Base-by-base conservation (phyloP, 495 filamentous ascomycete genomes). In the Melanomma pulvis-pyrius region DNA sequence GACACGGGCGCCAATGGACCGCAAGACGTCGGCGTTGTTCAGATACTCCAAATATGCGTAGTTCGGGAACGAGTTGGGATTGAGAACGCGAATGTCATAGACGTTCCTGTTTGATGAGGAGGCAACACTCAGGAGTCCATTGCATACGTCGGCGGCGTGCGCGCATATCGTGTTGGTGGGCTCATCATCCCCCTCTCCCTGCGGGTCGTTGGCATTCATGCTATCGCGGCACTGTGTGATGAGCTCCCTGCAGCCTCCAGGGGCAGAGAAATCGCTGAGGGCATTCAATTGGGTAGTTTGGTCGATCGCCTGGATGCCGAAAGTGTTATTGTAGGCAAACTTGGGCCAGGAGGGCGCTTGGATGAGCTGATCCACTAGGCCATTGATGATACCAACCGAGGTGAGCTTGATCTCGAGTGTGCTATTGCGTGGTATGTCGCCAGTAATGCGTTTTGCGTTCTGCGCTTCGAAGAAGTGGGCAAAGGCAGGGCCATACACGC, bases 401-500 rank as follows among this genome's bases (percentile, higher is more conserved):
- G 61, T 62, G 7, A 82, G 69, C 36, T 72, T 69, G 59, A 82
- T 78, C 1, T 77, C 76, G 1, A 81, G 65, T 2, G 78, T 79
- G 57, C 62, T 77, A 34, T 78, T 77, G 9, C 46, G 69, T 11
- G 74, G 50, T 12, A 80, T 28, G 0, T 73, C 62, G 7, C 78
- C 77, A 49, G 74, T 76, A 26, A 59, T 41, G 9, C 78, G 74
- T 47, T 68, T 62, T 29, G 70, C 28, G 58, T 82, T 82, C 64
- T 81, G 78, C 48, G 74, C 64, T 64, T 80, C 76, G 67, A 80
- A 82, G 55, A 73, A 67, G 7, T 76, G 48, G 5, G 79, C 77
- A 73, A 82, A 82, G 0, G 70, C 76, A 13, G 80, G 80, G 8
- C 76, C 80, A 60, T 82, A 82, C 49, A 78, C 75, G 11, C 80